phyloP scores from a whole-genome alignment of 2,329 filamentous ascomycete species.

The Fusarium tricinctum region DNA sequence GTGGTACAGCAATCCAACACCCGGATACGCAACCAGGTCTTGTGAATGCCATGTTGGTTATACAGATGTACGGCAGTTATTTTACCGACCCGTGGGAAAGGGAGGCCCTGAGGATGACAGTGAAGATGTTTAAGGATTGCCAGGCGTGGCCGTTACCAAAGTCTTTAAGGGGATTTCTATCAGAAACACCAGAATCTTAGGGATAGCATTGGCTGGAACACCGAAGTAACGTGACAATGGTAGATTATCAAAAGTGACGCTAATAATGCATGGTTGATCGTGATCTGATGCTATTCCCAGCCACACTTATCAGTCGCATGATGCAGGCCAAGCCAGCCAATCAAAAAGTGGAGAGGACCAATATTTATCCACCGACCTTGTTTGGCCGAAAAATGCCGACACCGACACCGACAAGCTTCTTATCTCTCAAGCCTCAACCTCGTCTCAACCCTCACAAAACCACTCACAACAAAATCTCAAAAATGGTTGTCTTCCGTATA shows the following conservation, averaged over 20 bases:
- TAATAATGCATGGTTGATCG: slow-evolving; percentile 3
- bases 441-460: not conserved
- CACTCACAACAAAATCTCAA: slow-evolving; percentile 10
- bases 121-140: slow-evolving; percentile 37
- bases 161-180: slow-evolving; percentile 12
- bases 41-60: slow-evolving; percentile 33
- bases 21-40: slow-evolving; percentile 29
- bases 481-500: slow-evolving; percentile 69
- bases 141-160: slow-evolving; percentile 43
- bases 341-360: slow-evolving; percentile 9
- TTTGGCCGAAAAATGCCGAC: slow-evolving; percentile 26
- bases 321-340: not conserved
- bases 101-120: slow-evolving; percentile 36
- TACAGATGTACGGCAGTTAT: slow-evolving; percentile 41
- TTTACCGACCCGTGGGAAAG: slow-evolving; percentile 45
- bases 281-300: slow-evolving; percentile 10
- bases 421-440: slow-evolving; percentile 29
- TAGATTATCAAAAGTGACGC: not conserved
- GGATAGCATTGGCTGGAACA: no score
- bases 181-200: slow-evolving; percentile 57
- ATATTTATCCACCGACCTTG: slow-evolving; percentile 22
- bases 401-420: slow-evolving; percentile 12
- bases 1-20: slow-evolving; percentile 38
- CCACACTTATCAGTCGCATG: slow-evolving; percentile 16
- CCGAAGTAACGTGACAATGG: no score